Conservation (phyloP, 2,329 filamentous ascomycete genomes). For the Leptographium radiaticola region DNA sequence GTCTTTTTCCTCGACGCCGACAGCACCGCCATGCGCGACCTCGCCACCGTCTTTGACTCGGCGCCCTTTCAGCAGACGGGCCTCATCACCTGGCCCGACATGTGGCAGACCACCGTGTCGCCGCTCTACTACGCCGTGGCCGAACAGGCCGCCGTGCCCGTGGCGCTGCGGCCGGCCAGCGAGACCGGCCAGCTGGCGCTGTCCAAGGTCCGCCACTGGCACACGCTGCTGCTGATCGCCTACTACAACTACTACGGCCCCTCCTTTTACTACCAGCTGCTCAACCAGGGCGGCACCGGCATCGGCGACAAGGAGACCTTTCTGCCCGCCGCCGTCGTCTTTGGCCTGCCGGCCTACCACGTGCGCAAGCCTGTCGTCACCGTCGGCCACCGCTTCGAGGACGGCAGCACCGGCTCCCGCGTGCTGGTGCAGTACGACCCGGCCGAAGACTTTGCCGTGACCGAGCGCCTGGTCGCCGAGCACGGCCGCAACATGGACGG, state of each 20-base stretch:
- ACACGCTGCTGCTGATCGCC: conserved; percentile 31
- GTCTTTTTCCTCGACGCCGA: conserved; percentile 47
- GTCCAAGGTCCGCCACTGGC: conserved; percentile 31
- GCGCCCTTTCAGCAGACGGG: conserved; percentile 38
- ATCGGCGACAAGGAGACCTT: conserved; percentile 38
- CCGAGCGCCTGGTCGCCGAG: not conserved
- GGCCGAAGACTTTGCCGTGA: conserved; percentile 14
- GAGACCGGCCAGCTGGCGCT: conserved; percentile 35
- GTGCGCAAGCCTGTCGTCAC: conserved; percentile 19
- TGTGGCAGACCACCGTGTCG: conserved; percentile 29
- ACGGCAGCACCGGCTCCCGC: conserved; percentile 12
- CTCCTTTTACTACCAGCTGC: conserved; percentile 32
- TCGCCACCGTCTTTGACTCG: conserved; percentile 29
- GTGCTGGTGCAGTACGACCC: conserved; percentile 19
- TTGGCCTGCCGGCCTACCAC: conserved; percentile 25
- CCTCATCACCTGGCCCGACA: conserved; percentile 45
- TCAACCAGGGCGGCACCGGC: conserved; percentile 28
- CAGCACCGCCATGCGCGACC: conserved; percentile 30
- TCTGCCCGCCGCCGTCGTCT: conserved; percentile 26
- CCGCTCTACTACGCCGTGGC: conserved; percentile 31
- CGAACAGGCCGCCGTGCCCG: conserved; percentile 17
- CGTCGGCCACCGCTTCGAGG: conserved; percentile 20
- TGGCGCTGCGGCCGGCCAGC: conserved; percentile 21
- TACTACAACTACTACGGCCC: conserved; percentile 45
- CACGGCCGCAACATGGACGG: not conserved